A percentile compares a stretch with the other conserved stretches of the same genome.
Conservation (phyloP, 371 early-diverging fungal genomes). For the Rhizopus stolonifer region DNA sequence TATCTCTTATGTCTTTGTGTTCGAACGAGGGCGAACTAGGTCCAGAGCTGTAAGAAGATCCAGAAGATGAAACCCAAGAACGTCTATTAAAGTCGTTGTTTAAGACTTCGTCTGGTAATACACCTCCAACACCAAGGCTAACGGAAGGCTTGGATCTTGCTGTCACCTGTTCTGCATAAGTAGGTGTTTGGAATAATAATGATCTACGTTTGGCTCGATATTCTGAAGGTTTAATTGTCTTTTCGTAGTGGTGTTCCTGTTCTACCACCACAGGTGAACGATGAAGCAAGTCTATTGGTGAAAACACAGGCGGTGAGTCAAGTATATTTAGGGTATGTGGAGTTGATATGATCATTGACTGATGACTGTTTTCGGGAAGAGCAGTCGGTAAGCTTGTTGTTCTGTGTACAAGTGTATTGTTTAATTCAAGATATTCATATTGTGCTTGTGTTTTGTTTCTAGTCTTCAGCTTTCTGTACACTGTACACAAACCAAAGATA, state of each 20-base stretch:
- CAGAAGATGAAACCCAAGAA: constrained; percentile 23
- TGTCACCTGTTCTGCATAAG: neutral
- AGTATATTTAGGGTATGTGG: constrained; percentile 2
- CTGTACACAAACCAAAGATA: constrained; percentile 59
- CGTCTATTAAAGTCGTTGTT: constrained; percentile 5
- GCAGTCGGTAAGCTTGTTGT: constrained; percentile 6
- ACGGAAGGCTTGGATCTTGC: constrained; percentile 12
- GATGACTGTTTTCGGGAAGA: neutral
- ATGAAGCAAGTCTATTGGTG: neutral
- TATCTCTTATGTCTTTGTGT: constrained; percentile 8
- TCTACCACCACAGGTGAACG: neutral
- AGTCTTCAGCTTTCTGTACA: constrained; percentile 45
- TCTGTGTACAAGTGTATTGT: constrained; percentile 11
- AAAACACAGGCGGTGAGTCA: neutral
- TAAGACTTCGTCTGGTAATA: constrained; percentile 23
- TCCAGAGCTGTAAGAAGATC: constrained; percentile 17
- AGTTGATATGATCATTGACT: neutral
- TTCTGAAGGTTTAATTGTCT: constrained; percentile 42
- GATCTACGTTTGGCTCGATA: constrained; percentile 52
- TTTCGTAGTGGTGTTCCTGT: constrained; percentile 14
- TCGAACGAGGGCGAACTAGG: constrained; percentile 18
- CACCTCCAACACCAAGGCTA: constrained; percentile 15
- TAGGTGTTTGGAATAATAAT: constrained; percentile 33
- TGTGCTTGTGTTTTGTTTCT: constrained; percentile 45
- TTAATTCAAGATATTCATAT: constrained; percentile 34